Evolutionary conservation across 805 yeast genomes (phyloP).

Genomic region (Metschnikowia colocasiae): DNA sequence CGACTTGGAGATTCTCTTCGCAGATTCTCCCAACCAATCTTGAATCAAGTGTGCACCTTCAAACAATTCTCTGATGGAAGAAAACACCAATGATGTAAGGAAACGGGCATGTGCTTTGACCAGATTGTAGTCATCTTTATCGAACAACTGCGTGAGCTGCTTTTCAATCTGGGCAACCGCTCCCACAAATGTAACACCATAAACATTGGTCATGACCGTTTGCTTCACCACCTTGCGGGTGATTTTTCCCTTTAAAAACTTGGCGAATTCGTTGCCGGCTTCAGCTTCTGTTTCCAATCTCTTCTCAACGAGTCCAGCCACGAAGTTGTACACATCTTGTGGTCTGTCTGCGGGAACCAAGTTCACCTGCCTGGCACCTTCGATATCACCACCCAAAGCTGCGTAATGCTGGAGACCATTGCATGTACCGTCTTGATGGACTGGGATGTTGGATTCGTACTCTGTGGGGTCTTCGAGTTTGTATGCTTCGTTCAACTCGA

Average conservation of each 20-base stretch:
- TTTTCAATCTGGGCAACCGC: slow-evolving; percentile 85
- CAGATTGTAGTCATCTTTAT: slow-evolving; percentile 36
- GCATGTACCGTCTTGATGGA: slow-evolving; percentile 86
- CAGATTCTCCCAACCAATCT: slow-evolving; percentile 92
- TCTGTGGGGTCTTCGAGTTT: slow-evolving; percentile 61
- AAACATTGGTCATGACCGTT: slow-evolving; percentile 97
- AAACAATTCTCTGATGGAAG: slow-evolving; percentile 79
- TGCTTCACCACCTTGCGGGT: slow-evolving; percentile 90
- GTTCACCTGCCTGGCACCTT: slow-evolving; percentile 80
- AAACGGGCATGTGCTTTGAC: slow-evolving; percentile 41
- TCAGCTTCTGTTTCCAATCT: slow-evolving; percentile 53
- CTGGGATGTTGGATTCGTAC: slow-evolving; percentile 67
- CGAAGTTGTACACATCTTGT: slow-evolving; percentile 71
- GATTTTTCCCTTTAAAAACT: slow-evolving; percentile 56
- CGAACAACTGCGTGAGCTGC: slow-evolving; percentile 61
- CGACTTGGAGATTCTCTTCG: slow-evolving; percentile 73
- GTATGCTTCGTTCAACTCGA: slow-evolving; percentile 61
- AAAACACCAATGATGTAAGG: slow-evolving; percentile 73
- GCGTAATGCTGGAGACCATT: slow-evolving; percentile 86
- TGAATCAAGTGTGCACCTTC: slow-evolving; percentile 92
- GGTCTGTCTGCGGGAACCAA: slow-evolving; percentile 68
- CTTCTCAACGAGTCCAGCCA: slow-evolving; percentile 58
- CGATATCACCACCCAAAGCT: slow-evolving; percentile 79
- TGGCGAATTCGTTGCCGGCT: slow-evolving; percentile 52
- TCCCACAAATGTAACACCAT: slow-evolving; percentile 93